Evolutionary conservation across 2,329 filamentous ascomycete genomes (phyloP).

Genomic region (Tolypocladium inflatum): DNA sequence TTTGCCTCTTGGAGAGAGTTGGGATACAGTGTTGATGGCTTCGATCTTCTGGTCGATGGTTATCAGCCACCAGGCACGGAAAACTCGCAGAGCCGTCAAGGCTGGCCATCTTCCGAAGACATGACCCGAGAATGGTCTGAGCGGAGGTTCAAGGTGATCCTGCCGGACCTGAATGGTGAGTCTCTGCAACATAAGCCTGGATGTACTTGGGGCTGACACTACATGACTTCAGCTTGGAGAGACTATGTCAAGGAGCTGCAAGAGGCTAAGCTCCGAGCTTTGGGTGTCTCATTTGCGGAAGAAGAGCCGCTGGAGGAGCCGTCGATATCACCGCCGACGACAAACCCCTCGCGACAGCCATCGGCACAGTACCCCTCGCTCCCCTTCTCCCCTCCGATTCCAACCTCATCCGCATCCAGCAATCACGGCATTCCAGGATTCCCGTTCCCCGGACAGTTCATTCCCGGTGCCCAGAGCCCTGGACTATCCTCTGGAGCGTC

Average conservation of each 20-base stretch:
- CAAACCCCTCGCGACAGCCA: constrained; percentile 54
- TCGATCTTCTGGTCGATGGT: constrained; percentile 49
- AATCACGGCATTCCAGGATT: constrained; percentile 47
- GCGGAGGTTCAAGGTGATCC: constrained; percentile 48
- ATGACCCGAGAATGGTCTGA: constrained; percentile 44
- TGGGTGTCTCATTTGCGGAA: constrained; percentile 75
- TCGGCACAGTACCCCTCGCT: constrained; percentile 68
- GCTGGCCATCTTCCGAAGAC: constrained; percentile 58
- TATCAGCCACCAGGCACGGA: constrained; percentile 26
- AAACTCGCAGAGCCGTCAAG: constrained; percentile 54
- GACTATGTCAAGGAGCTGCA: constrained; percentile 73
- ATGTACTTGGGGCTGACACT: constrained; percentile 5
- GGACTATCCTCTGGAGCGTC: constrained; percentile 58
- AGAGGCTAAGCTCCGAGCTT: constrained; percentile 84
- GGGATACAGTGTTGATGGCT: constrained; percentile 60
- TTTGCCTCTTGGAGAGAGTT: constrained; percentile 57
- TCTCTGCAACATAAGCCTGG: background rate
- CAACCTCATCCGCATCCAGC: constrained; percentile 68
- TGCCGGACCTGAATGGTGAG: constrained; percentile 60
- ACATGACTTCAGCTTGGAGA: constrained; percentile 47
- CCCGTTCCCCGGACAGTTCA: constrained; percentile 49
- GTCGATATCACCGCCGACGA: constrained; percentile 57
- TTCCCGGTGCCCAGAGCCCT: constrained; percentile 53
- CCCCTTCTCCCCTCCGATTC: constrained; percentile 76
- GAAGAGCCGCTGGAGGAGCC: constrained; percentile 58